phyloP scores from a whole-genome alignment of 2,329 filamentous ascomycete genomes.

The Fusarium sp. region DNA sequence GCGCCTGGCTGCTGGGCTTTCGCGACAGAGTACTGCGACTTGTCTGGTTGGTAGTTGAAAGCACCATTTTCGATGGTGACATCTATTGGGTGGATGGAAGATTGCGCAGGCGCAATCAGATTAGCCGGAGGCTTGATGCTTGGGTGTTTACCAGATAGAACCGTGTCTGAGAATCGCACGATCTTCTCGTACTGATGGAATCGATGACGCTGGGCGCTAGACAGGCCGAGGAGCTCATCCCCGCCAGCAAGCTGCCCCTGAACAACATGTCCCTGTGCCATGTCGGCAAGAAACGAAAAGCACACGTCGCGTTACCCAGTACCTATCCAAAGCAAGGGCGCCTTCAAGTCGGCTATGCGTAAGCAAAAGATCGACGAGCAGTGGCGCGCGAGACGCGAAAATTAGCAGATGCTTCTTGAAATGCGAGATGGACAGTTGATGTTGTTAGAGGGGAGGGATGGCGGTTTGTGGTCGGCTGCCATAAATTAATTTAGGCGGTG shows the following conservation, averaged over 20 bases:
- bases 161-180: slow-evolving; percentile 81
- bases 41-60: slow-evolving; percentile 37
- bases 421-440: slow-evolving; percentile 17
- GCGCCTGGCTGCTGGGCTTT: slow-evolving; percentile 50
- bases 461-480: background rate
- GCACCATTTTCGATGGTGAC: slow-evolving; percentile 32
- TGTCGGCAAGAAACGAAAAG: slow-evolving; percentile 37
- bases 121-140: slow-evolving; percentile 67
- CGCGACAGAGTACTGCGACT: slow-evolving; percentile 52
- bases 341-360: slow-evolving; percentile 18
- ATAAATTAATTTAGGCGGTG: slow-evolving; percentile 48
- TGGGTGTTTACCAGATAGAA: slow-evolving; percentile 82
- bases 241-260: slow-evolving; percentile 28
- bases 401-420: slow-evolving; percentile 19
- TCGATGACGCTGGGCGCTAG: slow-evolving; percentile 66
- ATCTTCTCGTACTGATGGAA: slow-evolving; percentile 83
- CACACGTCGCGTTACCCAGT: slow-evolving; percentile 39
- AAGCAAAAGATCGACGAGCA: slow-evolving; percentile 24
- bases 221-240: slow-evolving; percentile 44
- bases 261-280: slow-evolving; percentile 45
- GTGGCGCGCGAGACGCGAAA: slow-evolving; percentile 24
- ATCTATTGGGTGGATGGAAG: slow-evolving; percentile 38
- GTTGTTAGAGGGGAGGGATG: slow-evolving; percentile 17
- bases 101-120: slow-evolving; percentile 45
- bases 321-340: slow-evolving; percentile 25